Base-by-base conservation (phyloP, 139 green algal genomes). In the Closterium sp. region DNA sequence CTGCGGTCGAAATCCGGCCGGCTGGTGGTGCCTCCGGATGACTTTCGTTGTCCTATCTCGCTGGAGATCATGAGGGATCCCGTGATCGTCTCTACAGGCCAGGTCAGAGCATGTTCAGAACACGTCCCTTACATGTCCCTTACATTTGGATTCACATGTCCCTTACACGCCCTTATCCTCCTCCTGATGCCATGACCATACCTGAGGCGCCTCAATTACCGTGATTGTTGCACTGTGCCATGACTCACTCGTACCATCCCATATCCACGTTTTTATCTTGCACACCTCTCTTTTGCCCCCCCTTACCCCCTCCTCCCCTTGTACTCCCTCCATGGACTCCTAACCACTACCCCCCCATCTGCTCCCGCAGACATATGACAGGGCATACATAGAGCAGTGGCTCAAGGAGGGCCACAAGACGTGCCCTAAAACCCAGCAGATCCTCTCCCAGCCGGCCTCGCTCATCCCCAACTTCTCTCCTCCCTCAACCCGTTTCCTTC, bases 21-120 rank as follows among this genome's bases (percentile, higher is more conserved):
- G 62, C 62, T 79, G 62, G 62, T 79, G 17, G 62, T 79, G 85
- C 85, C 70, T 87, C 91, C 91, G 30, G 91, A 93, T 89, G 91
- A 93, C 30, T 93, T 92, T 24, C 92, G 92, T 28, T 93, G 91
- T 87, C 91, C 91, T n/a, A 93, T 93, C 34, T 93, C 91, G 34
- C 34, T 93, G 21, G 91, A 93, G 91, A 32, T 93, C 9, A 93
- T 93, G 87, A 29, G 87, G 19, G 91, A 93, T 70, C 91, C 91
- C 0, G 91, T 93, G 13, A 93, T 93, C 2, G 88, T 93, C 1
- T 86, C 91, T 4, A 93, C 91, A 90, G 91, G 91, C 24, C 87
- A 91, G 86, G 91, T 93, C 29, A 89, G 89, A n/a, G 21, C 45
- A 9, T 50, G 38, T 50, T 50, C n/a, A n/a, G n/a, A n/a, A n/a